These are phyloP conservation scores for Amanita phalloides DNA, from an alignment of 768 basidiomycete species.

Conservation along the genomic window DNA sequence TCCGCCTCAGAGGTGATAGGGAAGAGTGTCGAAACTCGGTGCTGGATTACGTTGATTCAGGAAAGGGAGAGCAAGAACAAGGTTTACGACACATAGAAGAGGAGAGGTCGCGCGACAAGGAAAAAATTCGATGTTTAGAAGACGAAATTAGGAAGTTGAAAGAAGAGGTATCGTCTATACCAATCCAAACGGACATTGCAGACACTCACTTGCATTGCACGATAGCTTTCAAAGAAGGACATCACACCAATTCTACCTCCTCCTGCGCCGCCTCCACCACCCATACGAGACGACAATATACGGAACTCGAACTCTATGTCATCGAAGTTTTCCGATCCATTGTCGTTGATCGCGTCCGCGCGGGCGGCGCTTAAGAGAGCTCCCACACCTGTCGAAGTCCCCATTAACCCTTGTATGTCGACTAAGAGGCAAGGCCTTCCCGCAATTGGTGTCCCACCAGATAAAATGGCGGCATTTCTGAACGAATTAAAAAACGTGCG, in stretches of 20 bases:
- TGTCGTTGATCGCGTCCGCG: conserved; percentile 40
- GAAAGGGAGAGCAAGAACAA: background rate
- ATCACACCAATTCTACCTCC: conserved; percentile 21
- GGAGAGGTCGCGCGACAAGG: conserved; percentile 49
- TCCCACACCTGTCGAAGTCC: conserved; percentile 48
- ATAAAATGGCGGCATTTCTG: conserved; percentile 78
- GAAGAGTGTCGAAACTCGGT: background rate
- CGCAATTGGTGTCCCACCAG: conserved; percentile 61
- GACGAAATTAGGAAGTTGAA: conserved; percentile 51
- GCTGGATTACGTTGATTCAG: background rate
- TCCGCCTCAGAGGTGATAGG: no score
- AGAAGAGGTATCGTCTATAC: conserved; percentile 34
- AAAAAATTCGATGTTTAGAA: conserved; percentile 51
- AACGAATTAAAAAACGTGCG: conserved; percentile 71
- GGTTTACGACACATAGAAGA: conserved; percentile 15
- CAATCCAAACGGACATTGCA: background rate
- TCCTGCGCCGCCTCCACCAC: conserved; percentile 27
- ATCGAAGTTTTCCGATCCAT: conserved; percentile 16
- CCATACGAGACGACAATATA: conserved; percentile 21
- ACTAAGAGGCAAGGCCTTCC: conserved; percentile 45
- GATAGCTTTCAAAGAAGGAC: conserved; percentile 33
- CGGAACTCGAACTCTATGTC: conserved; percentile 17
- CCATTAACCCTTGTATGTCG: conserved; percentile 42
- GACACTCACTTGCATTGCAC: background rate
- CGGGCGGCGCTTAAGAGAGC: conserved; percentile 59